These are phyloP conservation scores for Chalciporus piperatoides DNA, from an alignment of 1,284 basidiomycete genomes.

Conservation along the genomic window DNA sequence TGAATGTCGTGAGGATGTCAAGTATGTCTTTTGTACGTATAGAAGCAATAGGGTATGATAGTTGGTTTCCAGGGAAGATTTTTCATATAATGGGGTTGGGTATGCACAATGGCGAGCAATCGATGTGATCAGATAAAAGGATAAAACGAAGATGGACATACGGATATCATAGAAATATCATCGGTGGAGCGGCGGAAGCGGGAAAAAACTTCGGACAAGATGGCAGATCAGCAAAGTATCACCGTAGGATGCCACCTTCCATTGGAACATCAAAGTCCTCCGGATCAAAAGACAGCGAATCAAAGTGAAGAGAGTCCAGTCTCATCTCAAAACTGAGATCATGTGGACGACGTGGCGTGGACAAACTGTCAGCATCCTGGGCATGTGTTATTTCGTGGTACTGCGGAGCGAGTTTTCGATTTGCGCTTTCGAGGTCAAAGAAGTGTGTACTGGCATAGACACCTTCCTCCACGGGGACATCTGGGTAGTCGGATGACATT, in stretches of 20 bases:
- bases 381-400: constrained; percentile 7
- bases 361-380: not conserved
- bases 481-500: constrained; percentile 13
- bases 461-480: constrained; percentile 22
- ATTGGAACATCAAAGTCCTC: constrained; percentile 43
- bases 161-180: constrained; percentile 5
- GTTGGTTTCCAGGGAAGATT: not conserved
- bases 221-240: constrained; percentile 8
- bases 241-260: constrained; percentile 15
- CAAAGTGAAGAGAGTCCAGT: constrained; percentile 67
- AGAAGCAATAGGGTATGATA: constrained; percentile 2
- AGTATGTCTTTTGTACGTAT: constrained; percentile 8
- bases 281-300: constrained; percentile 60
- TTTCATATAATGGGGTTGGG: constrained; percentile 3
- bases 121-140: not conserved
- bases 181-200: constrained; percentile 4
- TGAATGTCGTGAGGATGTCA: constrained; percentile 13
- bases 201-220: not conserved
- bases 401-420: constrained; percentile 10
- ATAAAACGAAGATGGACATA: not conserved
- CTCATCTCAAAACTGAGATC: constrained; percentile 56
- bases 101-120: not conserved
- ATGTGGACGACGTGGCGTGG: constrained; percentile 11
- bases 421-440: constrained; percentile 18
- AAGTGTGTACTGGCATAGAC: constrained; percentile 14